These are phyloP conservation scores for Lachancea kluyveri DNA, from an alignment of 805 yeast species.

Conservation along the genomic window DNA sequence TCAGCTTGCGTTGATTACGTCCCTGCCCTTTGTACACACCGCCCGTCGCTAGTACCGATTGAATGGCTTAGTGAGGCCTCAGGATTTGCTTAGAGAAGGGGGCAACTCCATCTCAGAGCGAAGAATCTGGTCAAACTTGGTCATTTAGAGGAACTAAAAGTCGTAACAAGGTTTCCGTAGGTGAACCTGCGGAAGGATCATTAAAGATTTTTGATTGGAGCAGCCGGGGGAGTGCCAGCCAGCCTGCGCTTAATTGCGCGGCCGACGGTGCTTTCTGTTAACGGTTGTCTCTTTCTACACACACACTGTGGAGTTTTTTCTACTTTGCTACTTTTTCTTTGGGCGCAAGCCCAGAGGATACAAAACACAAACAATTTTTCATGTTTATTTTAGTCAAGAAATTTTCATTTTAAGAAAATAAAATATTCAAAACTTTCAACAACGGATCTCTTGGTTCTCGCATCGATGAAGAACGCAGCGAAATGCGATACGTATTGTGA, in stretches of 20 bases:
- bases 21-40: conserved; percentile 41
- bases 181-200: conserved; percentile 37
- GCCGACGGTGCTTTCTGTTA: conserved; percentile 10
- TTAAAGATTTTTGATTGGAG: conserved; percentile 23
- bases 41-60: conserved; percentile 43
- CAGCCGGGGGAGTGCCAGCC: conserved; percentile 4
- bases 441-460: conserved; percentile 41
- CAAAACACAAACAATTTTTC: conserved; percentile 19
- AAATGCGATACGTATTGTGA: conserved; percentile 39
- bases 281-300: conserved; percentile 9
- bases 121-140: conserved; percentile 38
- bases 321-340: conserved; percentile 13
- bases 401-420: conserved; percentile 15
- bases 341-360: conserved; percentile 13
- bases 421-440: conserved; percentile 35
- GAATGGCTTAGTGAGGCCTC: conserved; percentile 40
- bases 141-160: conserved; percentile 41
- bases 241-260: conserved; percentile 31
- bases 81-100: conserved; percentile 33
- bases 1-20: conserved; percentile 41
- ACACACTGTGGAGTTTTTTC: conserved; percentile 21
- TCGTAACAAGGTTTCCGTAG: conserved; percentile 41
- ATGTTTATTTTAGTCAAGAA: conserved; percentile 12
- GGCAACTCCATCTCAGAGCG: conserved; percentile 34
- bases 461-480: conserved; percentile 43